phyloP scores from a whole-genome alignment of 257 asterid species.

The Salvia splendens region DNA sequence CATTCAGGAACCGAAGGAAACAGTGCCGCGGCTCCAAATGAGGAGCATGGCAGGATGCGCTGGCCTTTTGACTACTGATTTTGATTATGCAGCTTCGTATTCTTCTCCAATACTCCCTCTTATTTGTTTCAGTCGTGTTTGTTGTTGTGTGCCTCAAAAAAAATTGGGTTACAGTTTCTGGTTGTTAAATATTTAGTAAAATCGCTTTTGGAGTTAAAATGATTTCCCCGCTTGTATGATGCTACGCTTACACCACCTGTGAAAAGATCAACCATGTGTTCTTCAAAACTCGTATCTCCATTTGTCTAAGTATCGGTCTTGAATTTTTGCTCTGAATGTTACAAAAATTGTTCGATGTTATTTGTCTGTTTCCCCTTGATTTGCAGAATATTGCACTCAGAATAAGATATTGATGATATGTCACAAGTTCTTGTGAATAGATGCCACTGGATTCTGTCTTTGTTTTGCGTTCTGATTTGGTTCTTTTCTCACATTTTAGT shows the following conservation, averaged over 20 bases:
- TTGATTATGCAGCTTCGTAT: conserved; percentile 20
- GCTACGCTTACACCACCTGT: conserved; percentile 29
- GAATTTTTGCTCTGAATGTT: conserved; percentile 15
- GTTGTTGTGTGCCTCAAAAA: conserved; percentile 29
- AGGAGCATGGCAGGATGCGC: conserved; percentile 38
- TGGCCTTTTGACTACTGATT: conserved; percentile 52
- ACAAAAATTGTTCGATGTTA: not conserved
- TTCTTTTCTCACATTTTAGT: too few species aligned
- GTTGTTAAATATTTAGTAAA: conserved; percentile 18
- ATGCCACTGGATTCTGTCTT: too few species aligned
- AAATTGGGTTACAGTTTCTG: conserved; percentile 18
- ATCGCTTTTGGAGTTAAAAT: conserved; percentile 16
- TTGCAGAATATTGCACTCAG: too few species aligned
- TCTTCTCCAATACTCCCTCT: conserved; percentile 7
- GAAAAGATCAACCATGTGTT: conserved; percentile 22
- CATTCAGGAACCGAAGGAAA: conserved; percentile 42
- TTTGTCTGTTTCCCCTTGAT: not conserved
- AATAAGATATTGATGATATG: not conserved
- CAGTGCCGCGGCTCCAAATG: conserved; percentile 43
- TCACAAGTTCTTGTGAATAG: not conserved
- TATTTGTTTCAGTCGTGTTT: conserved; percentile 8
- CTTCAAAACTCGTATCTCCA: not conserved
- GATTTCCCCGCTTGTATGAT: conserved; percentile 23
- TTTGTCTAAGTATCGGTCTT: conserved; percentile 28
- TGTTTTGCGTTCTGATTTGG: too few species aligned